Conservation (phyloP, 805 yeast species). For the Cyberlindnera galapagoensis region DNA sequence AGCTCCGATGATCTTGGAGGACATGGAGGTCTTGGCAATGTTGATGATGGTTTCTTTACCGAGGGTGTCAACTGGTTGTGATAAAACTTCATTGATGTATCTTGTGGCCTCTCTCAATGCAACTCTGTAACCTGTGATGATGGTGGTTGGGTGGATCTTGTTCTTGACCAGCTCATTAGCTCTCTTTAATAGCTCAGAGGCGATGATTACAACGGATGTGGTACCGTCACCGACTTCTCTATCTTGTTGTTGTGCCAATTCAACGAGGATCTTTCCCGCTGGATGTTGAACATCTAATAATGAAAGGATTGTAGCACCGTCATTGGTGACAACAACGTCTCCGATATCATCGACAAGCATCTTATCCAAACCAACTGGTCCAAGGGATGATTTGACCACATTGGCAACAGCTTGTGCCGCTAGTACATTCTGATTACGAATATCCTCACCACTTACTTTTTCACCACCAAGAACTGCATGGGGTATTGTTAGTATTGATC, state of each 20-base stretch:
- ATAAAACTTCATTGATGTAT: slow-evolving; percentile 78
- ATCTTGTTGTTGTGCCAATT: slow-evolving; percentile 97
- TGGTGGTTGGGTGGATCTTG: slow-evolving; percentile 96
- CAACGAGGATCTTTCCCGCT: slow-evolving; percentile 95
- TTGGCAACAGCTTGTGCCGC: slow-evolving; percentile 99
- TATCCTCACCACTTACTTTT: slow-evolving; percentile 91
- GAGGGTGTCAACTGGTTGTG: slow-evolving; percentile 64
- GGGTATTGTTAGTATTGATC: slow-evolving; percentile 7
- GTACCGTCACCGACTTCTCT: slow-evolving; percentile 99
- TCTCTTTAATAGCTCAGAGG: slow-evolving; percentile 83
- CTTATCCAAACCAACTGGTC: slow-evolving; percentile 97
- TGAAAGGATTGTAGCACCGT: slow-evolving; percentile 93
- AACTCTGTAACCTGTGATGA: slow-evolving; percentile 91
- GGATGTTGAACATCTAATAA: slow-evolving; percentile 97
- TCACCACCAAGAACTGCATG: slow-evolving; percentile 79
- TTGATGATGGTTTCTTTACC: slow-evolving; percentile 80
- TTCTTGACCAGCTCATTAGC: slow-evolving; percentile 92
- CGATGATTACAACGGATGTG: slow-evolving; percentile 94
- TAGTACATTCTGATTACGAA: slow-evolving; percentile 90
- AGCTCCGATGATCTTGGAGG: slow-evolving; percentile 90
- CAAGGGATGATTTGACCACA: slow-evolving; percentile 89
- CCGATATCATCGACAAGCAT: slow-evolving; percentile 99
- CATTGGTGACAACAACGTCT: slow-evolving; percentile 97
- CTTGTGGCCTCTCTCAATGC: slow-evolving; percentile 85
- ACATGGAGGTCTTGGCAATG: slow-evolving; percentile 96